These are phyloP conservation scores for Phyllosticta citrichinensis DNA, from an alignment of 2,329 filamentous ascomycete genomes.

Conservation along the genomic window DNA sequence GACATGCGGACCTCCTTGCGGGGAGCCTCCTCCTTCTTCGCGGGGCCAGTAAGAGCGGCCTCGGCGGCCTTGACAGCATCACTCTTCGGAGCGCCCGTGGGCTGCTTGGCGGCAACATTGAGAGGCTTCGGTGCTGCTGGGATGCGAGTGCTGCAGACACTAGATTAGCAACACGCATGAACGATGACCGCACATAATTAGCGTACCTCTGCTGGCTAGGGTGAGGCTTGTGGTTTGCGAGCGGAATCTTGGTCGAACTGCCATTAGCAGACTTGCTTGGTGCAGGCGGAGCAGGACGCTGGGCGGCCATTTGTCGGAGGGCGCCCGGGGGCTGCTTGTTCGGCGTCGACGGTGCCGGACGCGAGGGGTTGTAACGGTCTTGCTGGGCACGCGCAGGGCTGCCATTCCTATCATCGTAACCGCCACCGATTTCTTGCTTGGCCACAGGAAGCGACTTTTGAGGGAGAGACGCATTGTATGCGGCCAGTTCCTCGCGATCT, in stretches of 20 bases:
- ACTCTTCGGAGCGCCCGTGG: slow-evolving; percentile 39
- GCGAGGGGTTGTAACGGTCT: slow-evolving; percentile 73
- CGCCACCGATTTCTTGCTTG: slow-evolving; percentile 73
- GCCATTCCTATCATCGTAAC: slow-evolving; percentile 35
- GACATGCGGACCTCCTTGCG: slow-evolving; percentile 96
- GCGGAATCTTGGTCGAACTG: slow-evolving; percentile 20
- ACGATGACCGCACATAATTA: not conserved
- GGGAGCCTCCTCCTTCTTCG: slow-evolving; percentile 61
- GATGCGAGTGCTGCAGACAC: not conserved
- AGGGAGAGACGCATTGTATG: slow-evolving; percentile 81
- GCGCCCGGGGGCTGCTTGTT: slow-evolving; percentile 41
- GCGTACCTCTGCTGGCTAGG: slow-evolving; percentile 16
- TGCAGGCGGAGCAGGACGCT: slow-evolving; percentile 72
- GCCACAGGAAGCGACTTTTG: slow-evolving; percentile 71
- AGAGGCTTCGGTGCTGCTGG: slow-evolving; percentile 46
- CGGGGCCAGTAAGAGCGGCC: slow-evolving; percentile 56
- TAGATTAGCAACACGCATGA: not conserved
- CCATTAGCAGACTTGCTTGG: slow-evolving; percentile 38
- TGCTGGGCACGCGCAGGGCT: slow-evolving; percentile 35
- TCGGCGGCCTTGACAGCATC: slow-evolving; percentile 84
- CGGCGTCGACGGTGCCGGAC: slow-evolving; percentile 75
- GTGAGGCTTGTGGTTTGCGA: slow-evolving; percentile 7
- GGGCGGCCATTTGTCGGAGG: slow-evolving; percentile 51
- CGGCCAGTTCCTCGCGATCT: slow-evolving; percentile 63
- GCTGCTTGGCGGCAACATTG: slow-evolving; percentile 39